phyloP scores from a whole-genome alignment of 2,329 filamentous ascomycete genomes.

The Colletotrichum tamarilloi region DNA sequence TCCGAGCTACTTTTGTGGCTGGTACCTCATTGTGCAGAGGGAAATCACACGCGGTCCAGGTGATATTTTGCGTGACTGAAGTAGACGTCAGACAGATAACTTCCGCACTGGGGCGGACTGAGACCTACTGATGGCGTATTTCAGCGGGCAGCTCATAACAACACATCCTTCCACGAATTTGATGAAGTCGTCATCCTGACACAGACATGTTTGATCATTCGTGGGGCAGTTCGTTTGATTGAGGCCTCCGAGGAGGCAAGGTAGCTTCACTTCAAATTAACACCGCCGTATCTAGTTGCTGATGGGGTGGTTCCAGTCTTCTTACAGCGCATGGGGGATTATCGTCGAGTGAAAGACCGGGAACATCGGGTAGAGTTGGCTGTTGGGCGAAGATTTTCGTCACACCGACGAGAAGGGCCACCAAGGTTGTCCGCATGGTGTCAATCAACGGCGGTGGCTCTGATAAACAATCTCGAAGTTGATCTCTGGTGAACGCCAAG shows the following conservation, averaged over 20 bases:
- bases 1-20: background rate
- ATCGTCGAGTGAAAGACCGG: constrained; percentile 9
- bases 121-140: constrained; percentile 1
- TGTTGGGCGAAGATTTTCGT: constrained; percentile 7
- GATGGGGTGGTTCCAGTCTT: no score
- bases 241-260: constrained; percentile 4
- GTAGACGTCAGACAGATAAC: background rate
- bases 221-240: constrained; percentile 7
- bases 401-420: background rate
- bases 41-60: constrained; percentile 19
- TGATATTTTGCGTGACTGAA: constrained; percentile 13
- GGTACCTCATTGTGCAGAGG: background rate
- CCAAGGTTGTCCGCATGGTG: background rate
- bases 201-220: constrained; percentile 18
- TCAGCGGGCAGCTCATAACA: constrained; percentile 10
- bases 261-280: constrained; percentile 12
- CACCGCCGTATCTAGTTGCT: background rate
- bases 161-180: background rate
- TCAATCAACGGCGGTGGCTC: background rate
- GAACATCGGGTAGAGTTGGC: background rate
- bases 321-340: constrained; percentile 25
- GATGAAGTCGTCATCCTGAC: constrained; percentile 6
- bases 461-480: background rate
- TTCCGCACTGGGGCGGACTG: background rate
- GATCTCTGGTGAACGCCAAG: background rate